Conservation (phyloP, 2,329 filamentous ascomycete genomes). For the Calonectria hongkongensis region DNA sequence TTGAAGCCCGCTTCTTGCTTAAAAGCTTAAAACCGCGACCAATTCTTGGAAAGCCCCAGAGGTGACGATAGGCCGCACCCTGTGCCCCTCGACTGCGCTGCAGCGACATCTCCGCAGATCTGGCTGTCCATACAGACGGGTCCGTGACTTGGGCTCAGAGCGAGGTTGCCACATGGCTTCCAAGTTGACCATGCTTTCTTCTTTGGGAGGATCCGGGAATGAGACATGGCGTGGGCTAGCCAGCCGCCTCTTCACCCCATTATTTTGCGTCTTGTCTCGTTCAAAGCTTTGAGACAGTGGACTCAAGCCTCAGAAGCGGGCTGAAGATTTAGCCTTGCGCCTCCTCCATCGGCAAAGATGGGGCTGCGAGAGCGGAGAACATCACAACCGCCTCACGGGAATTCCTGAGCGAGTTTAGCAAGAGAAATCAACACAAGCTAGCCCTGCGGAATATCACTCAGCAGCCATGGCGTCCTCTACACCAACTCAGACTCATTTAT, state of each 20-base stretch:
- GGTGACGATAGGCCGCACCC: background rate
- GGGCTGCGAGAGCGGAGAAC: constrained; percentile 31
- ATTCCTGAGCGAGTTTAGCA: constrained; percentile 17
- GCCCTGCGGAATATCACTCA: constrained; percentile 9
- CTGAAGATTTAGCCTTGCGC: constrained; percentile 46
- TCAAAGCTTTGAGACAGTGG: constrained; percentile 40
- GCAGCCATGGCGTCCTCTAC: constrained; percentile 18
- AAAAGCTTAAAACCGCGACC: constrained; percentile 19
- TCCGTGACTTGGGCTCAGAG: constrained; percentile 26
- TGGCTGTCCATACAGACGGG: constrained; percentile 15
- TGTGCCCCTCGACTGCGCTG: constrained; percentile 3
- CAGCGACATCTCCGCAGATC: constrained; percentile 10
- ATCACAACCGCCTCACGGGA: constrained; percentile 40
- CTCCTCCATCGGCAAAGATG: constrained; percentile 36
- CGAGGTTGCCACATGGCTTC: constrained; percentile 40
- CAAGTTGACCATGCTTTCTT: constrained; percentile 40
- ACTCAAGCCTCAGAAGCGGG: constrained; percentile 39
- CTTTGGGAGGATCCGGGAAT: constrained; percentile 28
- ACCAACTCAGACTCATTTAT: constrained; percentile 21
- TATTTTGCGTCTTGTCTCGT: constrained; percentile 27
- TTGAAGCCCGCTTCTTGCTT: constrained; percentile 12
- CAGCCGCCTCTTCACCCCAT: constrained; percentile 25
- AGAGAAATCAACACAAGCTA: background rate
- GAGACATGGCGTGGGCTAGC: constrained; percentile 42
- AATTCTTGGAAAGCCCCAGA: background rate